Conservation (phyloP, 2,329 filamentous ascomycete species). For the Cladosporium cucumerinum region DNA sequence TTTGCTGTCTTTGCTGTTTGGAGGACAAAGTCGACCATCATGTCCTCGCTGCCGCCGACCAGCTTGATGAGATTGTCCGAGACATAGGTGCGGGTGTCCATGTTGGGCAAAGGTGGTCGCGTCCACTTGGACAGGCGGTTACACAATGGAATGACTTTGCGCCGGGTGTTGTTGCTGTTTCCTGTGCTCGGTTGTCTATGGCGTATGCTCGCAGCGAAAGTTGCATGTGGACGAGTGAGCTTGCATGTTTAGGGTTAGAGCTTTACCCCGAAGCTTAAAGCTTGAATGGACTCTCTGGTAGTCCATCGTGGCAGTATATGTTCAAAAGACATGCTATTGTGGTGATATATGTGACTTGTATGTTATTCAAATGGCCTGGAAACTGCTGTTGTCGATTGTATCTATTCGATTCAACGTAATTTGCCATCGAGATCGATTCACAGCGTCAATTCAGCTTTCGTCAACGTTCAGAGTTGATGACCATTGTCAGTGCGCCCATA, state of each 20-base stretch:
- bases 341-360: not conserved
- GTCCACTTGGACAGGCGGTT: not conserved
- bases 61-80: slow-evolving; percentile 53
- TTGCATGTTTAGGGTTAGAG: not conserved
- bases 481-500: not conserved
- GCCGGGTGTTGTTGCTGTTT: not conserved
- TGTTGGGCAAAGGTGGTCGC: slow-evolving; percentile 20
- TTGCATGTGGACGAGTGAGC: not conserved
- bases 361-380: not conserved
- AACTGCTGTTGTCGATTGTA: not conserved
- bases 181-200: not conserved
- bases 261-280: not conserved
- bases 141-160: not conserved
- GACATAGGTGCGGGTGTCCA: slow-evolving; percentile 38
- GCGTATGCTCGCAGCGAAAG: not conserved
- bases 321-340: not conserved
- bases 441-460: not conserved
- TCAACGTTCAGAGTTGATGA: not conserved
- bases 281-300: not conserved
- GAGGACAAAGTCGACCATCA: slow-evolving; percentile 56
- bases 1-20: slow-evolving; percentile 52
- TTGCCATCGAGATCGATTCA: not conserved
- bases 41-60: slow-evolving; percentile 54
- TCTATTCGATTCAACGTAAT: not conserved
- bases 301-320: not conserved